Evolutionary conservation across 2,329 filamentous ascomycete species (phyloP).

Genomic region (Dothistroma pini): DNA sequence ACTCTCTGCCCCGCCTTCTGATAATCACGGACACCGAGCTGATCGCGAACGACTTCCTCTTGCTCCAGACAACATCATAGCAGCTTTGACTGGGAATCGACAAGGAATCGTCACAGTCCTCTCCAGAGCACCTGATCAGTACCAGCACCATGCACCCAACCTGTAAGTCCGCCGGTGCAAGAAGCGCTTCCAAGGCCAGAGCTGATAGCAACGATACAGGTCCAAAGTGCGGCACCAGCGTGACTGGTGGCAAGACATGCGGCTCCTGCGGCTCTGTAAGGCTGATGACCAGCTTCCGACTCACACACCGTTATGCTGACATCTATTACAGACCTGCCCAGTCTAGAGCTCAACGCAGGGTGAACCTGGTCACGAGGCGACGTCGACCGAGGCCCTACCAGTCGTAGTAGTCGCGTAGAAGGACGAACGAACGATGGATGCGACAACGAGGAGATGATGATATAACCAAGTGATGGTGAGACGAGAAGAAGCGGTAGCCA

Average conservation of each 20-base stretch:
- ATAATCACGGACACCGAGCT: not conserved
- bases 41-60: not conserved
- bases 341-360: conserved; percentile 16
- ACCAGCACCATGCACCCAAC: conserved; percentile 21
- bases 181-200: not conserved
- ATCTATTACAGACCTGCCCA: conserved; percentile 27
- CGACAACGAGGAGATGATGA: conserved; percentile 7
- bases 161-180: conserved; percentile 10
- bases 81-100: not conserved
- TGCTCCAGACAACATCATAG: not conserved
- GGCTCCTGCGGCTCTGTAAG: conserved; percentile 33
- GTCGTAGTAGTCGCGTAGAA: not conserved
- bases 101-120: conserved; percentile 1
- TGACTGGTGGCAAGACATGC: conserved; percentile 33
- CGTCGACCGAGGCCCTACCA: not conserved
- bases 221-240: conserved; percentile 33
- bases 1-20: conserved; percentile 1
- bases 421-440: not conserved
- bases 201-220: conserved; percentile 18
- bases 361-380: not conserved
- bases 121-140: not conserved
- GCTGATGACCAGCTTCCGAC: not conserved
- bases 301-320: conserved; percentile 6
- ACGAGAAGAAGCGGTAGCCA: conserved; percentile 2
- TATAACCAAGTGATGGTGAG: conserved; percentile 9